These are phyloP conservation scores for Inonotus hispidus DNA, from an alignment of 1,284 basidiomycete genomes.

Conservation along the genomic window DNA sequence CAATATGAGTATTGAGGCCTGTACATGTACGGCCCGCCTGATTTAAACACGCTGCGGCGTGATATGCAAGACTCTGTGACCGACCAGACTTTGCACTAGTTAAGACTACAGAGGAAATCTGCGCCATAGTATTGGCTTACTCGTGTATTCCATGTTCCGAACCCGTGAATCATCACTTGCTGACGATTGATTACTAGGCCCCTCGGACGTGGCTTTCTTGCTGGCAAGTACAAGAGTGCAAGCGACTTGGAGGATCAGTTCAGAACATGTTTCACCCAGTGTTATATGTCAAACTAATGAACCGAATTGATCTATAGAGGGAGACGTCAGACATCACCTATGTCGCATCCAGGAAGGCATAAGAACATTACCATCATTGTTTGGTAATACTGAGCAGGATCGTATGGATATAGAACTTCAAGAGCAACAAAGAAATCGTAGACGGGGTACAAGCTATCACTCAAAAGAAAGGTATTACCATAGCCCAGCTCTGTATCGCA, in stretches of 20 bases:
- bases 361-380: slow-evolving; percentile 18
- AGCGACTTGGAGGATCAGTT: slow-evolving; percentile 41
- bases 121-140: slow-evolving; percentile 51
- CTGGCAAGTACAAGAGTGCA: slow-evolving; percentile 41
- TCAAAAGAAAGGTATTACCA: slow-evolving; percentile 38
- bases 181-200: slow-evolving; percentile 32
- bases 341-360: slow-evolving; percentile 23
- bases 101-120: slow-evolving; percentile 37
- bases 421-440: slow-evolving; percentile 49
- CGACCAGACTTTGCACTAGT: too few species aligned
- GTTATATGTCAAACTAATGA: neutral
- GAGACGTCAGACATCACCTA: slow-evolving; percentile 22
- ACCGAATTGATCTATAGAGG: slow-evolving; percentile 23
- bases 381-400: neutral
- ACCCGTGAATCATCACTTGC: neutral
- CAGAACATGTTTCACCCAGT: too few species aligned
- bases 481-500: slow-evolving; percentile 53
- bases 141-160: slow-evolving; percentile 28
- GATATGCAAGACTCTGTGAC: too few species aligned
- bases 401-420: slow-evolving; percentile 34
- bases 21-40: too few species aligned
- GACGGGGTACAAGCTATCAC: slow-evolving; percentile 41
- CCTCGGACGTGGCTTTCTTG: slow-evolving; percentile 54
- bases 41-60: too few species aligned
- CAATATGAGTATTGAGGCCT: too few species aligned